These are phyloP conservation scores for Alternaria hordeiaustralica DNA, from an alignment of 2,329 filamentous ascomycete species.

Conservation along the genomic window DNA sequence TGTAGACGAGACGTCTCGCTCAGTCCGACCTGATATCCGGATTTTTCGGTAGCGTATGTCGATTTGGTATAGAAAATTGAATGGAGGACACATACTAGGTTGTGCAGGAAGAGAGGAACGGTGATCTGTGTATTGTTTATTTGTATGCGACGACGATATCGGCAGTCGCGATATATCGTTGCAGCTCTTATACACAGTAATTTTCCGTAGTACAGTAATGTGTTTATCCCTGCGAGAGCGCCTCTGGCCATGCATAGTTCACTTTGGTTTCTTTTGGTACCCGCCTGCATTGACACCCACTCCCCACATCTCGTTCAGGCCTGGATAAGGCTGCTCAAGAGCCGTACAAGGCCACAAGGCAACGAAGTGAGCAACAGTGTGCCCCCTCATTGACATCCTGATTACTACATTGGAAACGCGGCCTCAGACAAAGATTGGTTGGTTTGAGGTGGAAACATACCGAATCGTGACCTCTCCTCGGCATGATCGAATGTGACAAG, in stretches of 20 bases:
- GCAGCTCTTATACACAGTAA: constrained; percentile 30
- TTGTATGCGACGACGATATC: constrained; percentile 30
- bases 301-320: constrained; percentile 24
- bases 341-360: background rate
- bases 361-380: background rate
- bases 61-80: constrained; percentile 42
- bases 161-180: constrained; percentile 30
- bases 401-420: background rate
- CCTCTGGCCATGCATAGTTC: constrained; percentile 12
- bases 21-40: background rate
- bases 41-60: constrained; percentile 10
- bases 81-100: constrained; percentile 39
- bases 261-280: constrained; percentile 28
- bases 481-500: constrained; percentile 19
- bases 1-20: constrained; percentile 41
- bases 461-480: background rate
- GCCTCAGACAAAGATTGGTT: constrained; percentile 5
- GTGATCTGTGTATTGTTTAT: constrained; percentile 41
- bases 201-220: constrained; percentile 41
- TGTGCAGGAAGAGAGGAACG: constrained; percentile 21
- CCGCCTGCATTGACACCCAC: constrained; percentile 11
- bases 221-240: constrained; percentile 23
- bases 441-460: constrained; percentile 10
- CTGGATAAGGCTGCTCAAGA: constrained; percentile 1
- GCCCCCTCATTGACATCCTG: constrained; percentile 3